Base-by-base conservation (phyloP, 352 stramenopile species). In the Elongisporangium anandrum region DNA sequence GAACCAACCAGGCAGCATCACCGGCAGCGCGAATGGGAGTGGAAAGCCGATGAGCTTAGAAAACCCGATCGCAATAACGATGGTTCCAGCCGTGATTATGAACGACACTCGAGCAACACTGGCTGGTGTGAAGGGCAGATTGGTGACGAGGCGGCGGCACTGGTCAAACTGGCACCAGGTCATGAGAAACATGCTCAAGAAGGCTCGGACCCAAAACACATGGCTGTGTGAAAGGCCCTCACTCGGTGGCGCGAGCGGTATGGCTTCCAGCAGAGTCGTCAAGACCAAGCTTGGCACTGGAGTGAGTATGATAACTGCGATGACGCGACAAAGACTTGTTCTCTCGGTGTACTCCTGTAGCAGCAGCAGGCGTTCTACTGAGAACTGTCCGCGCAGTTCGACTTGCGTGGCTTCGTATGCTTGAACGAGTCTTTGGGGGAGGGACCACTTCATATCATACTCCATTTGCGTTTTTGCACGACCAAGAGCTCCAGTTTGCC, bases 21-120 rank as follows among this genome's bases (percentile, higher is more conserved):
- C 8, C 3, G 17, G 17, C 15, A 57, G 34, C 0, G 63, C 63
- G 54, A 83, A 83, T 7, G 76, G 69, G n/a, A 86, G 41, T 12
- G 76, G 73, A 45, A 78, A 86, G 3, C 71, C 76, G n/a, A 74
- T 54, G 22, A 23, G 29, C 3, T n/a, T 29, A 7, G 66, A 54
- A 4, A 72, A 22, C 2, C 34, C 29, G 10, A 64, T 65, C 17
- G 54, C 52, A 19, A 52, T 51, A 2, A 19, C 45, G 0, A 53
- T 45, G 17, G 62, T 60, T 24, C 56, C 55, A 22, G 54, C 56
- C 0, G 57, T 58, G 15, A 34, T 56, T 3, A 69, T 7, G 7
- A 72, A 9, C 22, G 56, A 60, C 3, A 66, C 68, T 3, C 41
- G 52, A 2, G 29, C 16, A 4, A 72, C 48, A 5, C 57, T 52